Conservation (phyloP, 345 rosid species). For the Cardamine resedifolia region DNA sequence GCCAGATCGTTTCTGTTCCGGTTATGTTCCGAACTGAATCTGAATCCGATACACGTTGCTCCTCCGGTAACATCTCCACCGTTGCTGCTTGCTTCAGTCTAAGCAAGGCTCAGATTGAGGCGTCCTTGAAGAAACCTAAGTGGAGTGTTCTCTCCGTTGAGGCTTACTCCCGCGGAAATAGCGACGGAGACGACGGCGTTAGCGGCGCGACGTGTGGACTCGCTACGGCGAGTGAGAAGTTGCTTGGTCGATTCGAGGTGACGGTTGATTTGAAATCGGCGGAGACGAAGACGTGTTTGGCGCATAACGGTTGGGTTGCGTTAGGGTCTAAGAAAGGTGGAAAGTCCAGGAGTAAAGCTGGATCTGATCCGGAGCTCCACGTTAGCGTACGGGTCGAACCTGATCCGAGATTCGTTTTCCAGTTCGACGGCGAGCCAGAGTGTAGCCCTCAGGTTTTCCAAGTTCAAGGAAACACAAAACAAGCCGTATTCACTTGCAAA, state of each 20-base stretch:
- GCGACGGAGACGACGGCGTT: slow-evolving; percentile 21
- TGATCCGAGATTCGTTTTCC: slow-evolving; percentile 88
- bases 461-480: slow-evolving; percentile 79
- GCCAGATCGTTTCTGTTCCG: slow-evolving; percentile 49
- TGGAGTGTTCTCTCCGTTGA: slow-evolving; percentile 43
- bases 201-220: slow-evolving; percentile 49
- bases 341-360: slow-evolving; percentile 31
- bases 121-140: slow-evolving; percentile 29
- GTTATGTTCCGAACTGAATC: slow-evolving; percentile 31
- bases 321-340: slow-evolving; percentile 39
- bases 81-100: slow-evolving; percentile 72
- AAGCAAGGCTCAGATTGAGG: slow-evolving; percentile 52
- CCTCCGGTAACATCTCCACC: slow-evolving; percentile 36
- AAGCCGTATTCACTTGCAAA: slow-evolving; percentile 96
- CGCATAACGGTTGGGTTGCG: slow-evolving; percentile 78
- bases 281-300: slow-evolving; percentile 49
- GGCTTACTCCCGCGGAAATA: slow-evolving; percentile 42
- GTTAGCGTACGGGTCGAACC: slow-evolving; percentile 65
- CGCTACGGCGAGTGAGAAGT: slow-evolving; percentile 45
- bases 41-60: slow-evolving; percentile 36
- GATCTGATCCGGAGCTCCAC: slow-evolving; percentile 49
- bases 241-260: slow-evolving; percentile 58
- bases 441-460: slow-evolving; percentile 96
- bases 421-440: slow-evolving; percentile 88
- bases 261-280: slow-evolving; percentile 61